Evolutionary conservation across 2,329 filamentous ascomycete species (phyloP), one percentile per base, ranked within the genome.

Genomic region (Xylariales sp.): DNA sequence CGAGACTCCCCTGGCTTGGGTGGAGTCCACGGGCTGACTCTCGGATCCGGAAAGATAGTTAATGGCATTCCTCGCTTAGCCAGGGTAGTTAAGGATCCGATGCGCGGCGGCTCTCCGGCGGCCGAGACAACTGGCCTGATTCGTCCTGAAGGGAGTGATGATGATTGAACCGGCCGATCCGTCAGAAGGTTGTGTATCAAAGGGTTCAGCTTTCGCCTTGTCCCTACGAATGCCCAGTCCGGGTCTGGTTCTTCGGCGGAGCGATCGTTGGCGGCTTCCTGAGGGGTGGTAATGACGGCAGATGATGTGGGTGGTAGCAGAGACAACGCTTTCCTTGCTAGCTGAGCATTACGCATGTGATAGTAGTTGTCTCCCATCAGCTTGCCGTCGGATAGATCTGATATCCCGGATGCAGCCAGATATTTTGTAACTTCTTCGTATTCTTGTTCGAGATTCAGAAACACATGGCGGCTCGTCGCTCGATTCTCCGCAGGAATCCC

Each of bases 151-250:
- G 93, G 93, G 1, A 98, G 70, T 1, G 93, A 98, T 2, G 93
- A 93, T 2, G 93, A 97, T 47, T 89, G 85, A 12, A 90, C 77
- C 0, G 93, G 91, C 54, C 95, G 94, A 63, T 98, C 93, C 2
- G 93, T 98, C 8, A 98, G 74, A 2, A 98, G 78, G 52, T 96
- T 97, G 62, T 98, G 89, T 31, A 98, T 93, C 2, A 98, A 69
- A 0, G 90, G 89, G 52, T 98, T 98, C 53, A 76, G 73, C 40
- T 67, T 70, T 32, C 66, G 67, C 40, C 75, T 65, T 43, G 72
- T 73, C 19, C 65, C 67, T 3, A 70, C 63, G 15, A 69, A 63
- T 1, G 62, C 62, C 46, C 60, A 74, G 66, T 59, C 74, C 70
- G 37, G 75, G 79, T 40, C 68, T 66, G 38, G 78, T 79, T 43